Base-by-base conservation (phyloP, 208 protist species). In the Acanthamoeba sp. region DNA sequence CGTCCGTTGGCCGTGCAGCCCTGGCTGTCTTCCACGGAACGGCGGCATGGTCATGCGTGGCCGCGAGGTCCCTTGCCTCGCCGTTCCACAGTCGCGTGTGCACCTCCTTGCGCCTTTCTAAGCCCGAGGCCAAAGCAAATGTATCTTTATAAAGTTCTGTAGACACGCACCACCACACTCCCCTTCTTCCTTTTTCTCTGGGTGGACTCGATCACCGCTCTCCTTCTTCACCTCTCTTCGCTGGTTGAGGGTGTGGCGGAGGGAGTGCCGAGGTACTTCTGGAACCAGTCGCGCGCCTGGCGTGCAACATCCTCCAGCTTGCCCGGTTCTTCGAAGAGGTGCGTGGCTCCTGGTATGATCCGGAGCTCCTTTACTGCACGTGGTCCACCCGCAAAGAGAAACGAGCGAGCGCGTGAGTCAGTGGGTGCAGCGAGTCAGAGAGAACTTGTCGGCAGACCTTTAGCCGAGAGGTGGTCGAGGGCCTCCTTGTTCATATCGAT, bases 401-500 rank as follows among this genome's bases (percentile, higher is more conserved):
- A 16, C 22, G 9, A 50, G 27, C 20, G 14, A 14, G 7, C 16
- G 27, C 12, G 18, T 40, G 3, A 40, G 16, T 73, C 29, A 66
- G 45, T 62, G 42, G 69, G 69, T 48, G 20, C 1, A 27, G 16
- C 24, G 32, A 22, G 5, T 10, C 9, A 40, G 76, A 55, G 6
- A 52, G 22, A 85, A 22, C 20, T 48, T 0, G 71, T 10, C 34
- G 45, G 14, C 76, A 36, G 16, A 85, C 76, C 42, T 57, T 50
- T 16, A 34, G 76, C 36, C 10, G 36, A 6, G 12, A 85, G 48
- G 1, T 71, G 27, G 34, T 91, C 55, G 29, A 71, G 29, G 42
- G 91, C 91, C 20, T 85, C 42, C 24, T 82, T 38, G 38, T 94
- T 94, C 76, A 94, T 84, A 22, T 78, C 92, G 29, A 94, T 94